Evolutionary conservation across 108 stramenopile species (phyloP).

Genomic region (Conticribra guillardii): DNA sequence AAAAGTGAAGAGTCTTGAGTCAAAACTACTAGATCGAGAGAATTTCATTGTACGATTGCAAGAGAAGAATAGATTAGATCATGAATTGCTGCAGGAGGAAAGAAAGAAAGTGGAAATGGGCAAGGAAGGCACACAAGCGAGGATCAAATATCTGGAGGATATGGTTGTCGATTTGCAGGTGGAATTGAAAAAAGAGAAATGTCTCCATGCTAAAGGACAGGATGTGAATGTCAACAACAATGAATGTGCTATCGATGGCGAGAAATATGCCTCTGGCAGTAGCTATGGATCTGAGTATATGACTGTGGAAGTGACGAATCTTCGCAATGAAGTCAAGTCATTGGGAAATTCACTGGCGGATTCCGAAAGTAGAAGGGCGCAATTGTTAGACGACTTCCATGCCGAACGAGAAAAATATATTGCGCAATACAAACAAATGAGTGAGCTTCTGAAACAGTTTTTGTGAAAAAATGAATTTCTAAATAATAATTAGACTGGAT

Average conservation of each 20-base stretch:
- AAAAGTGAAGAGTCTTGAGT: constrained; percentile 5
- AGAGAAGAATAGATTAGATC: neutral
- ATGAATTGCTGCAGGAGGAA: neutral
- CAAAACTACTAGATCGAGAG: constrained; percentile 22
- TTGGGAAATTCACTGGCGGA: constrained; percentile 32
- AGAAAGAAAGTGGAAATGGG: neutral
- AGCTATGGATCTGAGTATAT: neutral
- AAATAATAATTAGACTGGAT: too few relatives aligned
- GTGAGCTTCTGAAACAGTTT: constrained; percentile 23
- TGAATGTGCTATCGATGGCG: neutral
- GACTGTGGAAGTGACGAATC: neutral
- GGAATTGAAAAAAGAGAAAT: constrained; percentile 22
- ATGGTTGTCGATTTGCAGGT: constrained; percentile 29
- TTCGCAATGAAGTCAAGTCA: constrained; percentile 22
- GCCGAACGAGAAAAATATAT: constrained; percentile 31
- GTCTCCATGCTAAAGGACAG: neutral
- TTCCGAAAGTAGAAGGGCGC: constrained; percentile 33
- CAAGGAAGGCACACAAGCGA: constrained; percentile 22
- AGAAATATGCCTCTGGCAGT: neutral
- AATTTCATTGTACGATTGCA: constrained; percentile 8
- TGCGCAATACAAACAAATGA: constrained; percentile 28
- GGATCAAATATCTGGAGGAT: constrained; percentile 40
- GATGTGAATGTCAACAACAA: neutral
- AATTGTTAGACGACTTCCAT: constrained; percentile 34
- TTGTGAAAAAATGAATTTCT: too few relatives aligned